These are phyloP conservation scores for Blepharisma japonicum DNA, from an alignment of 73 alveolate genomes.

Conservation along the genomic window DNA sequence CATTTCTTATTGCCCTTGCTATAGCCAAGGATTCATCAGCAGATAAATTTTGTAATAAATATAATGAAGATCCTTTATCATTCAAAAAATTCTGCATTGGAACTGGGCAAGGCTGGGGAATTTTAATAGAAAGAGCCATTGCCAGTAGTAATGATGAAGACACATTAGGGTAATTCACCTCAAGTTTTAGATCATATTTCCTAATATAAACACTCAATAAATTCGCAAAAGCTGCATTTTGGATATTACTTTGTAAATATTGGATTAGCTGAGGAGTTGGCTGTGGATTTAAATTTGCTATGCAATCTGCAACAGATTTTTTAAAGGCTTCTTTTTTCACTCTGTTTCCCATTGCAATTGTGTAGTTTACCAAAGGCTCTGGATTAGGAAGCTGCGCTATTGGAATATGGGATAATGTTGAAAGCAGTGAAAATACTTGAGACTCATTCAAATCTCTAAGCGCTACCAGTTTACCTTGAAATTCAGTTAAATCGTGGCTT, in stretches of 20 bases:
- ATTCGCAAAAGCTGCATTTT: background rate
- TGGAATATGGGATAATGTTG: background rate
- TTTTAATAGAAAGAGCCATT: background rate
- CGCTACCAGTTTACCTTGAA: background rate
- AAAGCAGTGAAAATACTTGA: background rate
- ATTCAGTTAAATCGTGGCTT: background rate
- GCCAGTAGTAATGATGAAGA: too few relatives aligned
- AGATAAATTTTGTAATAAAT: background rate
- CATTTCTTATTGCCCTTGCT: background rate
- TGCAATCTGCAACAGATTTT: background rate
- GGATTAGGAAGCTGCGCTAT: background rate
- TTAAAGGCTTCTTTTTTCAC: slow-evolving; percentile 1
- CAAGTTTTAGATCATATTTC: background rate
- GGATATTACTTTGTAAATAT: background rate
- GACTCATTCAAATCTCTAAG: background rate
- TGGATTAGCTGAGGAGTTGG: background rate
- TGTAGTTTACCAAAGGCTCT: background rate
- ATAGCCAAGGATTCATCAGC: slow-evolving; percentile 21
- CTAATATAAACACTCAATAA: background rate
- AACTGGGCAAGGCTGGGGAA: background rate
- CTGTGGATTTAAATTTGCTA: background rate
- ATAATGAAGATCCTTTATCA: background rate
- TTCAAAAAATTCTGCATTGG: background rate
- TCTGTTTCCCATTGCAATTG: background rate
- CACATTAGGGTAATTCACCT: background rate